A percentile compares a stretch with the other conserved stretches of the same genome.
Conservation (phyloP, 2,329 filamentous ascomycete genomes). For the Nigrograna mackinnonii region DNA sequence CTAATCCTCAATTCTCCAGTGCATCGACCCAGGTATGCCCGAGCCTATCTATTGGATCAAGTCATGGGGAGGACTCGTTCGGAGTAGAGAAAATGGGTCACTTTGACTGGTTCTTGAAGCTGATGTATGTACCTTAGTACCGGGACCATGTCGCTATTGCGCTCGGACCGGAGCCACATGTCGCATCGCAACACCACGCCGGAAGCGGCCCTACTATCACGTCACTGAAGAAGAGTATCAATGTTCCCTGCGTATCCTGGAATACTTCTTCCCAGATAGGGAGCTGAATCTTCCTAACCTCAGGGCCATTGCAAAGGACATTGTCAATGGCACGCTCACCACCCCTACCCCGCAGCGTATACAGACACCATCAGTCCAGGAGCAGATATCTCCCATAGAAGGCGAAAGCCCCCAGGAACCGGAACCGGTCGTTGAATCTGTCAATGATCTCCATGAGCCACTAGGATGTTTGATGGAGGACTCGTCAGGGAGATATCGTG, state of each 20-base stretch:
- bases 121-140: conserved; percentile 34
- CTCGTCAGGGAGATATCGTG: conserved; percentile 34
- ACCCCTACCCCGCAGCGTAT: conserved; percentile 24
- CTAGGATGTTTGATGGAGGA: conserved; percentile 43
- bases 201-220: conserved; percentile 43
- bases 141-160: conserved; percentile 43
- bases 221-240: conserved; percentile 44
- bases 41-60: neutral
- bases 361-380: conserved; percentile 23
- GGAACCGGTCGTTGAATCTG: conserved; percentile 26
- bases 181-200: conserved; percentile 37
- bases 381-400: conserved; percentile 26
- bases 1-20: conserved; percentile 32
- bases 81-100: no score
- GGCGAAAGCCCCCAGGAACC: conserved; percentile 24
- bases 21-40: conserved; percentile 41
- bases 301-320: conserved; percentile 35
- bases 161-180: conserved; percentile 39
- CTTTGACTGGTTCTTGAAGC: no score
- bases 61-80: no score
- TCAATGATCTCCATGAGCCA: conserved; percentile 39
- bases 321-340: conserved; percentile 31
- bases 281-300: conserved; percentile 38
- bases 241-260: conserved; percentile 40
- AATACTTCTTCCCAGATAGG: conserved; percentile 39